Conservation (phyloP, 2,329 filamentous ascomycete genomes). For the Rhinocladiella similis region DNA sequence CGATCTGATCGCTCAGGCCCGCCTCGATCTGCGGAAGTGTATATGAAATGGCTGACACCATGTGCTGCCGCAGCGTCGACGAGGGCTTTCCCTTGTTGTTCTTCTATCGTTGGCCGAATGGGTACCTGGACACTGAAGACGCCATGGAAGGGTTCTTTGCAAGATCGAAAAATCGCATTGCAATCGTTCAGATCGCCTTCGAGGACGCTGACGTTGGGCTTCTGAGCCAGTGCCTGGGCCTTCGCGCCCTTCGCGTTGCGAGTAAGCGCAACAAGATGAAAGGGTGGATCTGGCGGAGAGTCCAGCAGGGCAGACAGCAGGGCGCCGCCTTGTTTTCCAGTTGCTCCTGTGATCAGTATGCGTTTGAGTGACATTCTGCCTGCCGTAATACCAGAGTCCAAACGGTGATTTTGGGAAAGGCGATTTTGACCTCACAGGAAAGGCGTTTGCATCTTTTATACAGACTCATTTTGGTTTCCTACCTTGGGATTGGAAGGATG, state of each 20-base stretch:
- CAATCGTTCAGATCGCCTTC: slow-evolving; percentile 26
- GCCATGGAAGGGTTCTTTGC: slow-evolving; percentile 22
- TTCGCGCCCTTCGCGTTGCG: slow-evolving; percentile 20
- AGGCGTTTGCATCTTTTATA: too few species aligned
- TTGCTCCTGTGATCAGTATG: slow-evolving; percentile 49
- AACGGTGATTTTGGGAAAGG: background rate
- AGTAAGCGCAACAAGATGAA: slow-evolving; percentile 31
- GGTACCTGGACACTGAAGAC: slow-evolving; percentile 27
- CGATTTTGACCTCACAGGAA: background rate
- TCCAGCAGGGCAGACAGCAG: slow-evolving; percentile 45
- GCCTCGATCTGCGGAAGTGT: slow-evolving; percentile 39
- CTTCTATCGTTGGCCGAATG: slow-evolving; percentile 30
- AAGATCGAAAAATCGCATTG: slow-evolving; percentile 21
- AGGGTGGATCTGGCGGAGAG: slow-evolving; percentile 36
- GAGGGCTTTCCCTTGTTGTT: slow-evolving; percentile 40
- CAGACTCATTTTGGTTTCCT: too few species aligned
- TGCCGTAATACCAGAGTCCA: background rate
- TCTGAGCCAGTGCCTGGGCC: slow-evolving; percentile 20
- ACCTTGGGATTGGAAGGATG: too few species aligned
- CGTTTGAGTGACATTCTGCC: slow-evolving; percentile 21
- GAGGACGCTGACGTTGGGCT: slow-evolving; percentile 22
- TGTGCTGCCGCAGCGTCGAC: slow-evolving; percentile 36
- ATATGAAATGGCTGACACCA: slow-evolving; percentile 40
- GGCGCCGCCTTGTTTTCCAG: slow-evolving; percentile 52
- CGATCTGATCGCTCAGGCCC: slow-evolving; percentile 33